Percentiles rank a stretch among this genome's conserved stretches.
Evolutionary conservation across 192 early-diverging fungal species (phyloP).

Genomic region (Radiomyces spectabilis): DNA sequence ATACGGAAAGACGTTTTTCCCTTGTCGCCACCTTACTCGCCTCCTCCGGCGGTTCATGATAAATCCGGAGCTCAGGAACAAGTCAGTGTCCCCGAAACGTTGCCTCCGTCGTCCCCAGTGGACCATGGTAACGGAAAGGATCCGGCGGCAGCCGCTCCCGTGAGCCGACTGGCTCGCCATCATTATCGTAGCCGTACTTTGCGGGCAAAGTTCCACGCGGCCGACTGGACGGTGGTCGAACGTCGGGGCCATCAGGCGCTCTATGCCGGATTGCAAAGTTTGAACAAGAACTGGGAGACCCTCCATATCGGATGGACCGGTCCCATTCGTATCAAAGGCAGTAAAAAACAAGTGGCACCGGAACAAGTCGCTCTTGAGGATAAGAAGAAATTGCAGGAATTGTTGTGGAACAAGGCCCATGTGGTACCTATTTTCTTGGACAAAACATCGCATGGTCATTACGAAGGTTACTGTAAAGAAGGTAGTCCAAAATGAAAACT

Average conservation of each 20-base stretch:
- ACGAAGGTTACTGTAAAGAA: constrained; percentile 97
- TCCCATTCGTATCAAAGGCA: constrained; percentile 39
- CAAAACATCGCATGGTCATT: constrained; percentile 76
- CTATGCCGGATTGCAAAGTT: constrained; percentile 75
- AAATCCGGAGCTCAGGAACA: too few relatives aligned
- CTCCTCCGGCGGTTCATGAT: constrained; percentile 3
- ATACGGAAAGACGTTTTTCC: background rate
- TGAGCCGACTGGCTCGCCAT: constrained; percentile 18
- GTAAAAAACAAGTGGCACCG: constrained; percentile 32
- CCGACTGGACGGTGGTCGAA: constrained; percentile 29
- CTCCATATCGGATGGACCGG: constrained; percentile 77
- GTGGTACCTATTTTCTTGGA: constrained; percentile 81
- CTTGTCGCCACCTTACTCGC: constrained; percentile 3
- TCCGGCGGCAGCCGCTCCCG: constrained; percentile 17
- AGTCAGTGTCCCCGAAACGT: background rate
- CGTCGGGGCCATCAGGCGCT: constrained; percentile 85
- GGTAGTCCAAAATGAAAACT: constrained; percentile 33
- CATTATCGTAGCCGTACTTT: constrained; percentile 11
- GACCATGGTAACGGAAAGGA: background rate
- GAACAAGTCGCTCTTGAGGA: constrained; percentile 49
- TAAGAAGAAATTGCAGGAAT: constrained; percentile 48
- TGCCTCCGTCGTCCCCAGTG: background rate
- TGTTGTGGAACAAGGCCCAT: constrained; percentile 49
- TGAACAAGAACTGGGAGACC: constrained; percentile 53
- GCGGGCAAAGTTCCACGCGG: constrained; percentile 18